Evolutionary conservation across 148 eudicot species (phyloP).

Genomic region (Cornus controversa): DNA sequence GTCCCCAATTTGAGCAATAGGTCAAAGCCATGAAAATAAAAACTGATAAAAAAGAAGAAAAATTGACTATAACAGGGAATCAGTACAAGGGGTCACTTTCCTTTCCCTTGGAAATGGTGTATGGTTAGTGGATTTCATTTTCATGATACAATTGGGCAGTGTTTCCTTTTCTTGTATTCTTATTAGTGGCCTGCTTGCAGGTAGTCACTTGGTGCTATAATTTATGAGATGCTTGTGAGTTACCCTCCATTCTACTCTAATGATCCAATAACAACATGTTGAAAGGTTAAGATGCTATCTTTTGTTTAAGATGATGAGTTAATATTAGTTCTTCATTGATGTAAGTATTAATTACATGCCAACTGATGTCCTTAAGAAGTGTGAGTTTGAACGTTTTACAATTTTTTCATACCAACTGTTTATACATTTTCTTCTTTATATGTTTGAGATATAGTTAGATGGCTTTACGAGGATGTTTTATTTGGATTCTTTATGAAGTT

Average conservation of each 20-base stretch:
- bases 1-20: no score
- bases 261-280: constrained; percentile 67
- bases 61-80: no score
- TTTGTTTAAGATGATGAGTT: not conserved
- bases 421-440: no score
- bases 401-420: not conserved
- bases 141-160: not conserved
- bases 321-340: not conserved
- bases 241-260: constrained; percentile 77
- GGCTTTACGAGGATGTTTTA: not conserved
- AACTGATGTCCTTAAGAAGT: not conserved
- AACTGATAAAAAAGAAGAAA: no score
- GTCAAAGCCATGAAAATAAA: no score
- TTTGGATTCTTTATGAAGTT: not conserved
- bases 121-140: not conserved
- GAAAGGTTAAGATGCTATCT: constrained; percentile 42
- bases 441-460: not conserved
- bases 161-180: not conserved
- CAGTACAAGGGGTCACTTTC: not conserved
- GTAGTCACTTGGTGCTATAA: constrained; percentile 82
- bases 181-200: constrained; percentile 29
- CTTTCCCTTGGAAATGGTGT: not conserved
- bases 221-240: constrained; percentile 84
- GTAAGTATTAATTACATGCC: not conserved
- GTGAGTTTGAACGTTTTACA: not conserved